Evolutionary conservation across 805 yeast genomes (phyloP).

Genomic region (Myxozyma geophila): DNA sequence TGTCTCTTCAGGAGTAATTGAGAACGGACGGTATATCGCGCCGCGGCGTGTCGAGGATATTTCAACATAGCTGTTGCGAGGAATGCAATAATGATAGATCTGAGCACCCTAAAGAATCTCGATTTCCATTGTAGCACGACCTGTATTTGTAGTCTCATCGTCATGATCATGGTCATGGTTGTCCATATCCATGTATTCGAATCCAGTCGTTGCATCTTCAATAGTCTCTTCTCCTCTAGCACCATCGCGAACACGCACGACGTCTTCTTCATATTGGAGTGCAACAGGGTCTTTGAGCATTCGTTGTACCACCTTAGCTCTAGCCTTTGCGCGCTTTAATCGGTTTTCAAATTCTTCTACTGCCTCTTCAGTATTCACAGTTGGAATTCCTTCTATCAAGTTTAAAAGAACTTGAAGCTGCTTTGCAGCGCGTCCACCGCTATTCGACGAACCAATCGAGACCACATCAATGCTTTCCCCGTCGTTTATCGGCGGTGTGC

Average conservation of each 20-base stretch:
- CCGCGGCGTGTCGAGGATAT: background rate
- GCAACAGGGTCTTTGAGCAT: conserved; percentile 40
- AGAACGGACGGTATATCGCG: conserved; percentile 18
- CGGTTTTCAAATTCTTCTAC: conserved; percentile 61
- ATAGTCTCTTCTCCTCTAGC: conserved; percentile 43
- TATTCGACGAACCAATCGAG: conserved; percentile 35
- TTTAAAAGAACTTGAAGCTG: conserved; percentile 41
- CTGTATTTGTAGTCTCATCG: background rate
- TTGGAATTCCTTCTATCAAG: conserved; percentile 45
- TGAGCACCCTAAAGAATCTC: conserved; percentile 23
- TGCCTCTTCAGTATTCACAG: conserved; percentile 57
- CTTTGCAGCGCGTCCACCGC: conserved; percentile 29
- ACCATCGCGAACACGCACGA: conserved; percentile 42
- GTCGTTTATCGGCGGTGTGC: background rate
- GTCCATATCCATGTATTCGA: conserved; percentile 4
- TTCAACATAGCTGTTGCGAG: background rate
- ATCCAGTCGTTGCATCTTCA: conserved; percentile 40
- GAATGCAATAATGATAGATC: background rate
- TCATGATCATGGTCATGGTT: background rate
- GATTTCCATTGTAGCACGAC: conserved; percentile 27
- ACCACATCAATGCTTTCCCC: background rate
- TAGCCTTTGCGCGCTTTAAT: conserved; percentile 62
- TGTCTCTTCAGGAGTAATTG: conserved; percentile 26
- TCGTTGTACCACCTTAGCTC: conserved; percentile 58
- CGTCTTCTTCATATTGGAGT: conserved; percentile 46